Evolutionary conservation across 163 green algal species (phyloP).

Genomic region (Chlorella variabilis): DNA sequence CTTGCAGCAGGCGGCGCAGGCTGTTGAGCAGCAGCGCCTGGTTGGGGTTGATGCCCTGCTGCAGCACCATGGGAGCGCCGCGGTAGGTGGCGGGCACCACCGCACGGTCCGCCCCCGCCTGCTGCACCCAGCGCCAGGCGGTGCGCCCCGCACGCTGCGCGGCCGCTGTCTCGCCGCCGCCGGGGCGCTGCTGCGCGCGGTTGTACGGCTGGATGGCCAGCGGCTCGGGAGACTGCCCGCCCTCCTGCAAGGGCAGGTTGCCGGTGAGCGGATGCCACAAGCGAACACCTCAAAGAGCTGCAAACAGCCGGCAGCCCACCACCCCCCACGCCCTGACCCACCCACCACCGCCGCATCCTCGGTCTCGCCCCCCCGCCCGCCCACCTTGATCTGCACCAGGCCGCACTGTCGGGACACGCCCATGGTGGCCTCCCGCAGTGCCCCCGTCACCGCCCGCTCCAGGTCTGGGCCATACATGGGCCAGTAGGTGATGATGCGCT

Average conservation of each 20-base stretch:
- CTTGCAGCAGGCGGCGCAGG: slow-evolving; percentile 76
- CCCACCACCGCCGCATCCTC: neutral
- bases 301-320: too few species aligned
- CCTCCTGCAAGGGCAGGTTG: slow-evolving; percentile 16
- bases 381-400: slow-evolving; percentile 57
- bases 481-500: slow-evolving; percentile 82
- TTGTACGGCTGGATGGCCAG: slow-evolving; percentile 14
- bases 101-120: neutral
- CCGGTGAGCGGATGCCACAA: too few species aligned
- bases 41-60: slow-evolving; percentile 47
- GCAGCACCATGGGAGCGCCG: slow-evolving; percentile 27
- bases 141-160: slow-evolving; percentile 27
- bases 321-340: neutral
- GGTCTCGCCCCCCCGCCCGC: neutral
- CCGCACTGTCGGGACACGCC: slow-evolving; percentile 77
- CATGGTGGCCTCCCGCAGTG: slow-evolving; percentile 68
- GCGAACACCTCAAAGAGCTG: too few species aligned
- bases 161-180: neutral
- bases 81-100: slow-evolving; percentile 21
- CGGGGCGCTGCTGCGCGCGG: neutral
- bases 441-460: slow-evolving; percentile 72
- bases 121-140: slow-evolving; percentile 36
- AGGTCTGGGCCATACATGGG: slow-evolving; percentile 63
- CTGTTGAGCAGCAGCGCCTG: slow-evolving; percentile 86
- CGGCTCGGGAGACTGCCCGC: slow-evolving; percentile 22